Base-by-base conservation (phyloP, 352 stramenopile genomes). In the Phytophthora fragariaefolia region DNA sequence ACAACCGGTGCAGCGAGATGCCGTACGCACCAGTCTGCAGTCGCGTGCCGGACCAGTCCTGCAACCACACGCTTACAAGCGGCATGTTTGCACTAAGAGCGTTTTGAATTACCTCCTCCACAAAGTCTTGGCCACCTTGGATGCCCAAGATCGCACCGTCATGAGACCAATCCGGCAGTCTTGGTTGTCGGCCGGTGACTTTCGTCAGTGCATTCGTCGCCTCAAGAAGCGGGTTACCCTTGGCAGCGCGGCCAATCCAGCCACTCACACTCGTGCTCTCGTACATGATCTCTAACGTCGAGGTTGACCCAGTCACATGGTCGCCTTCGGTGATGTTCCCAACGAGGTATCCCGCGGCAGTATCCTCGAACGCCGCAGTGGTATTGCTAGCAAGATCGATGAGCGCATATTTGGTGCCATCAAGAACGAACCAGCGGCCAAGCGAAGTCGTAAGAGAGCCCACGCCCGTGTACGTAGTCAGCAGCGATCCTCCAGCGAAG, bases 61-160 rank as follows among this genome's bases (percentile, higher is more conserved):
- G 63, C 12, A 71, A 24, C 63, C 63, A 73, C 28, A 69, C 66
- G 20, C 58, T 69, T 27, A 62, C 53, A 20, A 74, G 53, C 2
- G 65, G 59, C 60, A 74, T 62, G 18, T 58, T 70, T 20, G 66
- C 53, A 23, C 15, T 34, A 10, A 73, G 58, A 9, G 45, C 65
- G 18, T 69, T 47, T 17, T 73, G 58, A 42, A 73, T 7, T 18
- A 73, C 65, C 8, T 28, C 65, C 40, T 74, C 66, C 13, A 74
- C 66, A 26, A 65, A 74, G 20, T 70, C 54, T 18, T 74, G 66
- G 1, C 66, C 66, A n/a, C 66, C 60, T 69, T 73, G 53, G 24
- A 73, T 73, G n/a, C 54, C 66, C 18, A 74, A 18, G 34, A 70
- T 70, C 3, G 66, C 60, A n/a, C 60, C 66, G 48, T 74, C 60